Evolutionary conservation across 148 eudicot species (phyloP).

Genomic region (Hydrangea macrophylla): DNA sequence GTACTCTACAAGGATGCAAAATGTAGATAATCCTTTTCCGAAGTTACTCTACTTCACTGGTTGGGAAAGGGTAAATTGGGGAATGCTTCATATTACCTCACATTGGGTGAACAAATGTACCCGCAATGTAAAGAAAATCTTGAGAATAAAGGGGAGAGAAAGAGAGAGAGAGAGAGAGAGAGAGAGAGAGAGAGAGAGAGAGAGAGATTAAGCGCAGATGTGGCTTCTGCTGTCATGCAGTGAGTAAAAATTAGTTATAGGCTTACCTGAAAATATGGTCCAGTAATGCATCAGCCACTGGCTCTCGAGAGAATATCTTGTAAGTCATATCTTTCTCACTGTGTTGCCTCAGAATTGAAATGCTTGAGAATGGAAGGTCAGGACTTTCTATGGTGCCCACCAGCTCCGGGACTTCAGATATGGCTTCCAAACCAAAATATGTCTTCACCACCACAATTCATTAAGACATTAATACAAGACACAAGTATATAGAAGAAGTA

Average conservation of each 20-base stretch:
- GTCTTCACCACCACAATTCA: slow-evolving; percentile 38
- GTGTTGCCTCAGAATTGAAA: slow-evolving; percentile 73
- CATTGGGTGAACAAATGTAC: background rate
- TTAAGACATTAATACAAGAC: background rate
- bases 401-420: slow-evolving; percentile 61
- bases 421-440: slow-evolving; percentile 63
- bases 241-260: background rate
- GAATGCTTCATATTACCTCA: background rate
- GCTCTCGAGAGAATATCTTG: slow-evolving; percentile 86
- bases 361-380: slow-evolving; percentile 72
- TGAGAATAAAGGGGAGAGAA: background rate
- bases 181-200: background rate
- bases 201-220: background rate
- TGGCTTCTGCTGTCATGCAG: background rate
- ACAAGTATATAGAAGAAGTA: background rate
- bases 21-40: background rate
- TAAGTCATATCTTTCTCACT: slow-evolving; percentile 50
- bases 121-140: background rate
- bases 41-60: background rate
- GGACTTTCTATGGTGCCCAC: slow-evolving; percentile 78
- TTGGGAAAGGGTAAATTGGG: background rate
- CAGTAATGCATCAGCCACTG: slow-evolving; percentile 64
- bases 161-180: background rate
- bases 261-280: slow-evolving; percentile 76
- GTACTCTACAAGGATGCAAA: background rate